Evolutionary conservation across 1,139 yeast species (phyloP), one percentile per base, ranked within the genome.

Genomic region (Yarrowia galli): DNA sequence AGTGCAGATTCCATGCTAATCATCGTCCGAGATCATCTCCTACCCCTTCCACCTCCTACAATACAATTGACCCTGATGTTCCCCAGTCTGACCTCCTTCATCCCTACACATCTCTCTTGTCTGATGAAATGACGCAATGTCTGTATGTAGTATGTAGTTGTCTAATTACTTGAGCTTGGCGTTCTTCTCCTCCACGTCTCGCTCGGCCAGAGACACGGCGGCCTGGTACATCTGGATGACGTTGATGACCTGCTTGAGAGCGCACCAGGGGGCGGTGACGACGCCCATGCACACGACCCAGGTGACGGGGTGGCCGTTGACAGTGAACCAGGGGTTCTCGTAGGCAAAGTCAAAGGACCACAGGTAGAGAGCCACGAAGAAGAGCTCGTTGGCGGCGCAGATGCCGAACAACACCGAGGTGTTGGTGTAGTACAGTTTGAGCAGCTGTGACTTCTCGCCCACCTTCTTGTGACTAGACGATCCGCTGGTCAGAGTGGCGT

Each of bases 381-480:
- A 96, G 69, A 92, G 79, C 80, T 96, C 99, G 79, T 95, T 95
- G 72, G 92, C 89, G 48, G 96, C 91, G 79, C 99, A 96, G 70
- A 95, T 95, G 45, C 87, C 78, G 79, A 96, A 96, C 71, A 96
- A 83, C 36, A 96, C 97, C 35, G 78, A 85, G 69, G 92, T 86
- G 81, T 91, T 89, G 70, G 92, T 91, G 80, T 96, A 96, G 82
- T 96, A 96, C 72, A 93, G 83, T 72, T 89, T 85, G 75, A 96
- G 83, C 69, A 95, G 83, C 82, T 87, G 85, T 71, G 89, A 86
- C 72, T 87, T 87, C 73, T 85, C 82, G 71, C 88, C 91, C 69
- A 96, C 91, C 72, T 87, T 86, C 81, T 96, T 96, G 81, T 96
- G 99, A 53, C 93, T 87, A 18, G 85, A 76, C 13, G 91, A 87